phyloP scores from a whole-genome alignment of 1,139 yeast species.

The Suhomyces choctaworum region DNA sequence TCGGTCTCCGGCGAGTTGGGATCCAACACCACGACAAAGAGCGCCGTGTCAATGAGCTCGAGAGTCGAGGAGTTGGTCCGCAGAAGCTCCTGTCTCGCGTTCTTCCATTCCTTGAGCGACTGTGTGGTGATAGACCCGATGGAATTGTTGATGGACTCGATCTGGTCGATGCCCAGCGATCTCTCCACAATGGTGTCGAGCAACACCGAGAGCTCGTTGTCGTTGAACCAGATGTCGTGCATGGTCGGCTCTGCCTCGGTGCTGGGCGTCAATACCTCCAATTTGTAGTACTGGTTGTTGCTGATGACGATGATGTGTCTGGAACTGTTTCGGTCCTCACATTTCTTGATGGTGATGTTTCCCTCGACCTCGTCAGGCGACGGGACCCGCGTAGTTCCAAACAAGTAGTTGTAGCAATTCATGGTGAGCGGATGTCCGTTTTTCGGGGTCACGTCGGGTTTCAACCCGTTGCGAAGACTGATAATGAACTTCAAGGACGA shows the following conservation, averaged over 20 bases:
- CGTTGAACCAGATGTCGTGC: constrained; percentile 48
- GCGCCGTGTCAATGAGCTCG: constrained; percentile 57
- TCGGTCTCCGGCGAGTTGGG: constrained; percentile 51
- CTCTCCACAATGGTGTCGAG: constrained; percentile 52
- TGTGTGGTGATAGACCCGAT: constrained; percentile 74
- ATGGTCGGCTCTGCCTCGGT: constrained; percentile 30
- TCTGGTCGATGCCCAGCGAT: constrained; percentile 37
- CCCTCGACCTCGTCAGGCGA: constrained; percentile 19
- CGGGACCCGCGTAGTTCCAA: constrained; percentile 70
- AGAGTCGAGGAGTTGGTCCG: constrained; percentile 46
- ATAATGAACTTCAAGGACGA: constrained; percentile 66
- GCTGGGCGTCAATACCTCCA: constrained; percentile 53
- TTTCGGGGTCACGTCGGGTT: constrained; percentile 57
- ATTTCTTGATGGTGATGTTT: constrained; percentile 31
- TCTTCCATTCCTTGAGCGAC: constrained; percentile 60
- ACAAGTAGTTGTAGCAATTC: constrained; percentile 64
- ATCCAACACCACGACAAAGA: constrained; percentile 63
- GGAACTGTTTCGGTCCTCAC: constrained; percentile 28
- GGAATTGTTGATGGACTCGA: constrained; percentile 52
- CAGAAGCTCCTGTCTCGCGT: constrained; percentile 53
- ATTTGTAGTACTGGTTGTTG: constrained; percentile 60
- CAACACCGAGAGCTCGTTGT: constrained; percentile 54
- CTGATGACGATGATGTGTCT: constrained; percentile 59
- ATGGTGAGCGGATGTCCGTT: constrained; percentile 57
- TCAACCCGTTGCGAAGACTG: constrained; percentile 55